Percentiles rank a stretch among this genome's conserved stretches.
Conservation (phyloP, 805 yeast species). For the Clavispora vitiphila region DNA sequence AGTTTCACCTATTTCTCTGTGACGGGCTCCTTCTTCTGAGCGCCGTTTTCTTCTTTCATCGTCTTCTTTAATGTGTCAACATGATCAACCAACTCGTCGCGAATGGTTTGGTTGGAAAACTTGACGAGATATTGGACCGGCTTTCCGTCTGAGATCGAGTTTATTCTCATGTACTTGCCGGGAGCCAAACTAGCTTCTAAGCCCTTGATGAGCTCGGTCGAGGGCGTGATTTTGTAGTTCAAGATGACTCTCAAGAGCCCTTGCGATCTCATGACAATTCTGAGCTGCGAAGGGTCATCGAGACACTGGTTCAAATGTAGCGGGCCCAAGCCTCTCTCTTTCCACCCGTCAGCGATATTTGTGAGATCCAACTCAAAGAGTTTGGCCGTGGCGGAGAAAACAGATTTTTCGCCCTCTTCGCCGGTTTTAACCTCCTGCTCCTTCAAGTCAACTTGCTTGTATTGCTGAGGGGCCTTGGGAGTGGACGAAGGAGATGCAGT, state of each 20-base stretch:
- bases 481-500: slow-evolving; percentile 22
- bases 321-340: slow-evolving; percentile 87
- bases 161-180: slow-evolving; percentile 75
- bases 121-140: slow-evolving; percentile 84
- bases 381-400: slow-evolving; percentile 70
- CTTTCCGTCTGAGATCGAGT: slow-evolving; percentile 58
- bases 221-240: slow-evolving; percentile 62
- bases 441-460: slow-evolving; percentile 55
- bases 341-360: slow-evolving; percentile 78
- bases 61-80: slow-evolving; percentile 33
- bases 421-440: slow-evolving; percentile 67
- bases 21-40: background rate
- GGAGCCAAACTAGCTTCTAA: slow-evolving; percentile 80
- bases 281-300: slow-evolving; percentile 38
- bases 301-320: slow-evolving; percentile 66
- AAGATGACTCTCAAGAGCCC: slow-evolving; percentile 79
- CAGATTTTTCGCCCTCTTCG: slow-evolving; percentile 76
- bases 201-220: slow-evolving; percentile 67
- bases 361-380: slow-evolving; percentile 69
- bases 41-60: background rate
- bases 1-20: background rate
- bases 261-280: slow-evolving; percentile 88
- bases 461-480: slow-evolving; percentile 31
- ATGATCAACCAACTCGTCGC: slow-evolving; percentile 53
- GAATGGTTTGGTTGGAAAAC: slow-evolving; percentile 56